phyloP scores from a whole-genome alignment of 805 yeast species.

The Cyberlindnera misumaiensis region DNA sequence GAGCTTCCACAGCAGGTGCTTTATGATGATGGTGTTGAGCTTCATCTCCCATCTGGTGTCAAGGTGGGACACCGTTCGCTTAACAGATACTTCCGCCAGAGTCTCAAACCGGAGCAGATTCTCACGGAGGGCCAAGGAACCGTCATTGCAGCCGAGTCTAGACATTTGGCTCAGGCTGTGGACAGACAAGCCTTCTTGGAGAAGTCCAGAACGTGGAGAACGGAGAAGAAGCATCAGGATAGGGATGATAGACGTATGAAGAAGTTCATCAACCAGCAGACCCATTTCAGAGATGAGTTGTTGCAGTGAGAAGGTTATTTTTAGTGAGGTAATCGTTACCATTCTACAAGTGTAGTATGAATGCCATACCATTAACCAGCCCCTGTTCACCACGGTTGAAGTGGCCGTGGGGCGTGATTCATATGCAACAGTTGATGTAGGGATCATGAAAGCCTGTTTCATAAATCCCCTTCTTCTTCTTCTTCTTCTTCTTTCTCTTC shows the following conservation, averaged over 20 bases:
- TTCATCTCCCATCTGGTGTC: conserved; percentile 77
- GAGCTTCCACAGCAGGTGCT: conserved; percentile 34
- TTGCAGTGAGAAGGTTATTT: conserved; percentile 32
- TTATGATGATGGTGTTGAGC: conserved; percentile 59
- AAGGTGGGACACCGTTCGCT: conserved; percentile 83
- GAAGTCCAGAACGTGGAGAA: conserved; percentile 67
- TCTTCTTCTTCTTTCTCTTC: too few species aligned
- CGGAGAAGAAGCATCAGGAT: conserved; percentile 44
- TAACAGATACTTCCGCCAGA: conserved; percentile 73
- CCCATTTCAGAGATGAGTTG: conserved; percentile 78
- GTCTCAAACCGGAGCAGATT: conserved; percentile 48
- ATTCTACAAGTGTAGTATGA: too few species aligned
- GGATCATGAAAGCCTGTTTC: not conserved
- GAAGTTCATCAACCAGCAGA: conserved; percentile 80
- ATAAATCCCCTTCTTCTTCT: too few species aligned
- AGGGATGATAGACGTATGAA: conserved; percentile 52
- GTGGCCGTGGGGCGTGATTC: conserved; percentile 1
- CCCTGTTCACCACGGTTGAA: conserved; percentile 8
- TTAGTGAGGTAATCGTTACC: too few species aligned
- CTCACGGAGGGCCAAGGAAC: conserved; percentile 78
- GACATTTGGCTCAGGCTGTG: conserved; percentile 34
- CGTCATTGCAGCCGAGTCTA: conserved; percentile 77
- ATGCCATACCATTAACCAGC: not conserved
- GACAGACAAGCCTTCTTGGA: conserved; percentile 40
- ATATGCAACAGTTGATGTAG: conserved; percentile 13